phyloP scores from a whole-genome alignment of 345 rosid species.

The Boechera divaricarpa region DNA sequence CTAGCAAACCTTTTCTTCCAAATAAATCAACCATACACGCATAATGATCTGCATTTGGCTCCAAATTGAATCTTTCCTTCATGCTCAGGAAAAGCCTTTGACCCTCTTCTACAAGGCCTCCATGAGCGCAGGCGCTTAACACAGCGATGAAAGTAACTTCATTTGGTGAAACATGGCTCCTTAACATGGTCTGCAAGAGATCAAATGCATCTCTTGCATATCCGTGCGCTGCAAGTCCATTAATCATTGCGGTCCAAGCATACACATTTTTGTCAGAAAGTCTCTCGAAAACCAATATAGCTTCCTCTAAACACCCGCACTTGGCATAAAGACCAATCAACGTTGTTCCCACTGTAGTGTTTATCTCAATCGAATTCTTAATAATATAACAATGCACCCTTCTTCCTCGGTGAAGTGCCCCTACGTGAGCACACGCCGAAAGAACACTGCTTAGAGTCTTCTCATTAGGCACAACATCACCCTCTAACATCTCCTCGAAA shows the following conservation, averaged over 20 bases:
- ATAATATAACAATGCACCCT: constrained; percentile 58
- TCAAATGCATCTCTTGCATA: constrained; percentile 33
- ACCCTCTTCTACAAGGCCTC: constrained; percentile 47
- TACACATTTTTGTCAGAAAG: constrained; percentile 37
- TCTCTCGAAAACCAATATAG: constrained; percentile 34
- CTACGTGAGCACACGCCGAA: constrained; percentile 54
- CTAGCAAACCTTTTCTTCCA: constrained; percentile 44
- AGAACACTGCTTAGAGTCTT: constrained; percentile 59
- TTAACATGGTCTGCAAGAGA: constrained; percentile 41
- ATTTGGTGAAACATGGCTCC: constrained; percentile 38
- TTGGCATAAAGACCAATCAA: constrained; percentile 50
- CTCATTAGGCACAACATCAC: constrained; percentile 59
- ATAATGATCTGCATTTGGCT: constrained; percentile 33
- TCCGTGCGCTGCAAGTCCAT: constrained; percentile 46
- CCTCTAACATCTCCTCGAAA: constrained; percentile 64
- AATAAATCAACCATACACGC: constrained; percentile 46
- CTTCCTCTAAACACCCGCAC: constrained; percentile 47
- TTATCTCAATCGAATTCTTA: constrained; percentile 47
- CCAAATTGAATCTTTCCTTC: constrained; percentile 31
- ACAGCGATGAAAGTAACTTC: constrained; percentile 44
- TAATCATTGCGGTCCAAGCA: constrained; percentile 46
- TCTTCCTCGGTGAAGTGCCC: constrained; percentile 54
- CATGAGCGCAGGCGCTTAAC: constrained; percentile 52
- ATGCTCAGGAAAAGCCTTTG: constrained; percentile 38
- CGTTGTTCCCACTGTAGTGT: constrained; percentile 37